Conservation (phyloP, 163 green algal genomes). For the Scenedesmus sp. region DNA sequence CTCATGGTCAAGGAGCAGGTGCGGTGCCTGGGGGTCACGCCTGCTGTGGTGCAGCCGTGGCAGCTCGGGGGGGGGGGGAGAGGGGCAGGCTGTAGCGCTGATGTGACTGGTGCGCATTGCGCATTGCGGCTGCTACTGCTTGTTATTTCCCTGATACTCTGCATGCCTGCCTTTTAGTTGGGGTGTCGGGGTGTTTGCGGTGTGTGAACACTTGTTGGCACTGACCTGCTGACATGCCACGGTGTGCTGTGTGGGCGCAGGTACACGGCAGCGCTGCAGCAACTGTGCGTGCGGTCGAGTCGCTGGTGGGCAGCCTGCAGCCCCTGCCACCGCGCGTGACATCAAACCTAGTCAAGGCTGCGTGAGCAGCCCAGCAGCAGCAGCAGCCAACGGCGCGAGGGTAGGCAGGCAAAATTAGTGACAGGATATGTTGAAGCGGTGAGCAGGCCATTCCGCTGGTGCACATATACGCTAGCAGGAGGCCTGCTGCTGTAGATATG, state of each 20-base stretch:
- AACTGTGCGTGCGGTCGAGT: slow-evolving; percentile 12
- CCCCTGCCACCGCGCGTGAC: not conserved
- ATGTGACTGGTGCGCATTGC: no score
- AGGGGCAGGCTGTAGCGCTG: not conserved
- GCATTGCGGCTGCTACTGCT: not conserved
- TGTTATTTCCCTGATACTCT: no score
- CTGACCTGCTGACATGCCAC: not conserved
- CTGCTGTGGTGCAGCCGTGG: no score
- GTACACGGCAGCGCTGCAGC: slow-evolving; percentile 46
- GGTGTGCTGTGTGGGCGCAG: not conserved
- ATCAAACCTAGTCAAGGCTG: not conserved
- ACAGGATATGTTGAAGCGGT: no score
- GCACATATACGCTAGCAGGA: no score
- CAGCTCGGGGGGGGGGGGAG: not conserved
- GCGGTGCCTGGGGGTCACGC: no score
- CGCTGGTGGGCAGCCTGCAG: slow-evolving; percentile 16
- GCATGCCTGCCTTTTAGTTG: not conserved
- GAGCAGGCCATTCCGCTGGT: no score
- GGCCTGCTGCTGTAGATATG: no score
- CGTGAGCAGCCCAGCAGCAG: not conserved
- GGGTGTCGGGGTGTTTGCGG: no score
- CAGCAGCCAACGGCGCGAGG: not conserved
- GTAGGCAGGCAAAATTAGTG: not conserved
- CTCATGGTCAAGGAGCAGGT: slow-evolving; percentile 89
- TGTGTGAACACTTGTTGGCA: not conserved